Base-by-base conservation (phyloP, 371 early-diverging fungal genomes). In the Syncephalastrum sp. region DNA sequence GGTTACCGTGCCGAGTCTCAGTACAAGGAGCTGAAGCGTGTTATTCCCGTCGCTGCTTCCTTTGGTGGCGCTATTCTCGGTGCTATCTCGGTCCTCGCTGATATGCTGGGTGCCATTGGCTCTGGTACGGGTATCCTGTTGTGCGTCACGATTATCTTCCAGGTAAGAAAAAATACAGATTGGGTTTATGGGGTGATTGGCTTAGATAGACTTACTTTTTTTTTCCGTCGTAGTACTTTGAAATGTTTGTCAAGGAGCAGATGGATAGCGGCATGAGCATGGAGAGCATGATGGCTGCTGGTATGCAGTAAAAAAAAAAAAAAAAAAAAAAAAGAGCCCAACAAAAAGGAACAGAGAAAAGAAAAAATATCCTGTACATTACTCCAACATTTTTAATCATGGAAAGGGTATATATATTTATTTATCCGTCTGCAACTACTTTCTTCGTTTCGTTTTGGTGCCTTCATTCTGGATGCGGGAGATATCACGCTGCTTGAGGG, bases 121-220 rank as follows among this genome's bases (percentile, higher is more conserved):
- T 95, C 98, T 45, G 99, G 99, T 42, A 97, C 99, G 38, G 99
- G 99, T 86, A 99, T 99, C 63, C 83, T 99, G 72, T 75, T 99
- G 59, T 95, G 98, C 54, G 99, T 99, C 38, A 98, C 99, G 49
- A 99, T 99, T 65, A 97, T 99, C 72, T 98, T 98, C 87, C 98
- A 99, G 65, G 69, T 69, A 64, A 47, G 45, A 12, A 25, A 44
- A 12, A 42, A 7, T 7, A 7, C 29, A 7, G 2, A 29, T 29
- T 29, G 29, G 29, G 29, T 4, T 29, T 10, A 47, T 49, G 7
- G 51, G 57, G 15, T 27, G 27, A 3, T 27, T 10, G 1, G 38
- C 8, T 12, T 5, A 33, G 38, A 10, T 33, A 33, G 6, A 33
- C 38, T 33, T 0, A 33, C 38, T 33, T 2, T 33, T 33, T 1